Percentiles rank a stretch among this genome's conserved stretches.
phyloP scores from a whole-genome alignment of 208 protist species.

The Acanthamoeba culbertsoni region DNA sequence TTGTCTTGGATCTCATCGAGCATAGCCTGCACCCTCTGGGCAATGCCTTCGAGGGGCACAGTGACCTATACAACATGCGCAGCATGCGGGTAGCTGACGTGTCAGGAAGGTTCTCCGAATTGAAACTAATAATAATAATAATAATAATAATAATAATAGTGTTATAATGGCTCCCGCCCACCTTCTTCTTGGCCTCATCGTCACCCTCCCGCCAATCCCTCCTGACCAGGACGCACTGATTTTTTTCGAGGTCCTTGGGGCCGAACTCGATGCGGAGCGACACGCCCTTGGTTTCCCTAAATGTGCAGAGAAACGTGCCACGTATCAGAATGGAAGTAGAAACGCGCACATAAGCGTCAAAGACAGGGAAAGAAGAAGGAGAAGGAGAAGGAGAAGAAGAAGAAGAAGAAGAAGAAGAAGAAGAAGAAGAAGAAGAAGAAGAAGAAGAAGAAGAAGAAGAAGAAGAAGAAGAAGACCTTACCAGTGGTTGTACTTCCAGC shows the following conservation, averaged over 20 bases:
- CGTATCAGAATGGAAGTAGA: no score
- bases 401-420: no score
- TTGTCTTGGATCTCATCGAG: slow-evolving; percentile 91
- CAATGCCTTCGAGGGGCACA: slow-evolving; percentile 20
- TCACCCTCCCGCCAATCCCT: slow-evolving; percentile 67
- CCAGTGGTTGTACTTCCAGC: slow-evolving; percentile 98
- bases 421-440: no score
- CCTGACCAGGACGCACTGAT: slow-evolving; percentile 67
- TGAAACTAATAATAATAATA: no score
- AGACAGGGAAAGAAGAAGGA: neutral
- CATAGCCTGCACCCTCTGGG: slow-evolving; percentile 65
- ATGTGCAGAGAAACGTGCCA: neutral
- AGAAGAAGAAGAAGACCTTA: no score
- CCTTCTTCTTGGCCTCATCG: neutral
- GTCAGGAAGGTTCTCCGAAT: no score
- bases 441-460: no score
- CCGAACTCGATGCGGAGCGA: slow-evolving; percentile 97
- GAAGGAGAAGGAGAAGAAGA: no score
- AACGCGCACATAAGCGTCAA: neutral
- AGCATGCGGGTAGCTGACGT: no score
- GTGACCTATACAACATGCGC: neutral
- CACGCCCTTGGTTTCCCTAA: slow-evolving; percentile 84
- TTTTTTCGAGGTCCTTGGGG: slow-evolving; percentile 92
- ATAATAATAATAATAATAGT: no score
- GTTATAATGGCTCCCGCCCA: no score